Percentiles rank a stretch among this genome's conserved stretches.
These are phyloP conservation scores for Stentor coeruleus DNA, from an alignment of 73 alveolate genomes.

Conservation along the genomic window DNA sequence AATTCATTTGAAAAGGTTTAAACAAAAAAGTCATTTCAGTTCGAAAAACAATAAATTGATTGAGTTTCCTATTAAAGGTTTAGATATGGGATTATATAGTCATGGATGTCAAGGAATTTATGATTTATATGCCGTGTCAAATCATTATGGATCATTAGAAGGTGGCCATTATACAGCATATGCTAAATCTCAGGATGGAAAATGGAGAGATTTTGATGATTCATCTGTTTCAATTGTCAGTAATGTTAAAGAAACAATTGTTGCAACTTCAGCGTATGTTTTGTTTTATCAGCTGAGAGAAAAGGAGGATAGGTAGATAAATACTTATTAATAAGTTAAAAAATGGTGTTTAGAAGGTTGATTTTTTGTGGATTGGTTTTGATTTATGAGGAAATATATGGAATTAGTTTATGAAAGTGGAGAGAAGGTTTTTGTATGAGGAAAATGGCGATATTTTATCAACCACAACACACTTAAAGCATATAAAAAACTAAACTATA, in stretches of 20 bases:
- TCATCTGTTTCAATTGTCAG: constrained; percentile 37
- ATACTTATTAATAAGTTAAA: not conserved
- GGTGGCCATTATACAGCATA: constrained; percentile 85
- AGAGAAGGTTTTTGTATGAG: too few relatives aligned
- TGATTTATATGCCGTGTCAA: constrained; percentile 78
- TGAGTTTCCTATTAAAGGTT: constrained; percentile 63
- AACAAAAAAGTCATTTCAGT: constrained; percentile 37
- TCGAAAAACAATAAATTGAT: constrained; percentile 59
- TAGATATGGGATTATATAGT: constrained; percentile 17
- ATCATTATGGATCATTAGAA: constrained; percentile 71
- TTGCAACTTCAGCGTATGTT: constrained; percentile 71
- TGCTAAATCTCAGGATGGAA: constrained; percentile 38
- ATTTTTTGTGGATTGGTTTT: too few relatives aligned
- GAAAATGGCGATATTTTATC: too few relatives aligned
- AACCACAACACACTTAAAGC: too few relatives aligned
- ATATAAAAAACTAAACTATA: too few relatives aligned
- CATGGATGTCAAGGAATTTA: constrained; percentile 46
- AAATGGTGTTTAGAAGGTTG: too few relatives aligned
- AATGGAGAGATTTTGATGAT: constrained; percentile 77
- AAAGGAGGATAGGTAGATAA: not conserved
- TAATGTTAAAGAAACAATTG: constrained; percentile 24
- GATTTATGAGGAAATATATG: too few relatives aligned
- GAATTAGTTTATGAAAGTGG: too few relatives aligned
- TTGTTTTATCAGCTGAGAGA: constrained; percentile 69
- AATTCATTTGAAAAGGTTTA: constrained; percentile 84